Conservation (phyloP, 257 asterid genomes). For the Petrea volubilis region DNA sequence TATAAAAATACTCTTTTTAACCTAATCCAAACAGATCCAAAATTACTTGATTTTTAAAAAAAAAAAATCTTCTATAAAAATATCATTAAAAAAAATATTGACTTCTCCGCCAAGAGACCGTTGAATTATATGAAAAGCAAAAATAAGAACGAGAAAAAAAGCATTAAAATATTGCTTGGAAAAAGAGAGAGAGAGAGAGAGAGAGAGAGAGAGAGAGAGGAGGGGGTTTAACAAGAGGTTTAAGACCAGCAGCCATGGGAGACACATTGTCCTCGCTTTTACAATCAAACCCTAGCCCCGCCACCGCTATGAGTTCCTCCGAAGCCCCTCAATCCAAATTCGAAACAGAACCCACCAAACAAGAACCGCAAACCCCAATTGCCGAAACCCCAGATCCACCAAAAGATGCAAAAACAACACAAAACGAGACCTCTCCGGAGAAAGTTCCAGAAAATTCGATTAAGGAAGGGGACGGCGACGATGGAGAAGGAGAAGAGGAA, state of each 20-base stretch:
- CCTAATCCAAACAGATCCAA: no score
- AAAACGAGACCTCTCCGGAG: not conserved
- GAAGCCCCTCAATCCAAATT: slow-evolving; percentile 22
- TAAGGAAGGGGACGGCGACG: slow-evolving; percentile 20
- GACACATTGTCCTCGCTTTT: slow-evolving; percentile 27
- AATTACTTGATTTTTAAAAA: no score
- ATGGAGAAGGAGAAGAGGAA: slow-evolving; percentile 45
- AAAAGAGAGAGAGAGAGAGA: not conserved
- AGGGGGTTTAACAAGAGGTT: slow-evolving; percentile 59
- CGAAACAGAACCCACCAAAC: slow-evolving; percentile 8
- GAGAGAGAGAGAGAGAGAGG: no score
- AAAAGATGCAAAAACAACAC: not conserved
- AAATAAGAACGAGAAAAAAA: not conserved
- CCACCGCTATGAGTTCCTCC: slow-evolving; percentile 47
- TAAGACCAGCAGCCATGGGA: slow-evolving; percentile 57
- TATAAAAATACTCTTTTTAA: no score
- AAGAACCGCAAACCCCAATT: slow-evolving; percentile 27
- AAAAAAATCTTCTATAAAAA: no score
- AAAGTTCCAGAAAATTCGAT: slow-evolving; percentile 11
- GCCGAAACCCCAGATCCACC: slow-evolving; percentile 5
- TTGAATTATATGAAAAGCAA: not conserved
- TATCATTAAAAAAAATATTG: no score
- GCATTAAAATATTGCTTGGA: not conserved
- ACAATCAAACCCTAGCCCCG: slow-evolving; percentile 48
- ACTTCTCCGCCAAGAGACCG: not conserved